Base-by-base conservation (phyloP, 1,284 basidiomycete genomes). In the Papiliotrema flavescens region DNA sequence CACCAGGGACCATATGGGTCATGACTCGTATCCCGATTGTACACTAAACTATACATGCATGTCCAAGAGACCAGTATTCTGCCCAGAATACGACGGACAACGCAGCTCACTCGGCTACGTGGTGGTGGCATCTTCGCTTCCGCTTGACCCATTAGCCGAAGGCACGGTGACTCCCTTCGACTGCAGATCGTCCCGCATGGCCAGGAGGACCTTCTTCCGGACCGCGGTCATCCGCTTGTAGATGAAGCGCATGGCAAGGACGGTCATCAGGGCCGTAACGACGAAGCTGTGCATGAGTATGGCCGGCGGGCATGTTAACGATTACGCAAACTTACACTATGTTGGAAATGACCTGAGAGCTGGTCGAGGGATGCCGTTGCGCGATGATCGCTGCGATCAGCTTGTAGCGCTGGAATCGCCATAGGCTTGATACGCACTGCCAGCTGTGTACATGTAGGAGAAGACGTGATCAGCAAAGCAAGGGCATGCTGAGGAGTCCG, bases 231-330 rank as follows among this genome's bases (percentile, higher is more conserved):
- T 90, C 74, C 85, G 74, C 50, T 74, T 78, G 65, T 84, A 84
- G 65, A 96, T 88, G 72, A 88, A 96, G 85, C 89, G 92, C 76
- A 89, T 86, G 0, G 90, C 88, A 35, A 79, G 71, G 46, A 89
- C 60, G 0, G 92, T 95, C 60, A 95, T 82, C 24, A 90, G 62
- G 62, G 60, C 28, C 2, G 44, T 20, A 6, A 52, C 58, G 43
- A 35, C 49, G 35, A 51, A 60, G 2, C 45, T 59, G 53, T 19
- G 15, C 22, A 17, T 26, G 46, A 44, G 19, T 32, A 11, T 34
- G 8, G 26, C 34, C 41, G 26, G 23, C 28, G 15, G 8, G 24
- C 35, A 15, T 26, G 7, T 14, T 4, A 26, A 15, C 40, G 4
- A 20, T 3, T 17, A 11, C 11, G 28, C 28, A 6, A 2, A 65